phyloP scores from a whole-genome alignment of 768 basidiomycete genomes.

The Pulveroboletus sp. region DNA sequence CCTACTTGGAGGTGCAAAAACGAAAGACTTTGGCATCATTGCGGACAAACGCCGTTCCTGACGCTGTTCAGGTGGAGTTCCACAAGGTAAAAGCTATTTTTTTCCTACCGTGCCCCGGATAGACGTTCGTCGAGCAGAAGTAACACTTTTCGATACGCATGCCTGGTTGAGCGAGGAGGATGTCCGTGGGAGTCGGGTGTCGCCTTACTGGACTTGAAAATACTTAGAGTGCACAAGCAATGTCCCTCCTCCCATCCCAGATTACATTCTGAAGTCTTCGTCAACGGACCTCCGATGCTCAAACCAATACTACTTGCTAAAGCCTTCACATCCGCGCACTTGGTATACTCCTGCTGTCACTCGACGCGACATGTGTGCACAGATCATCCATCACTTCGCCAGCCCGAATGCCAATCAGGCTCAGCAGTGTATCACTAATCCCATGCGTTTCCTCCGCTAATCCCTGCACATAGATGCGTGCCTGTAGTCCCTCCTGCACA shows the following conservation, averaged over 20 bases:
- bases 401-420: constrained; percentile 40
- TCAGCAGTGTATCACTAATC: constrained; percentile 43
- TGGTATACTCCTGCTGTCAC: not conserved
- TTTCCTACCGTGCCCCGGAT: constrained; percentile 85
- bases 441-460: constrained; percentile 36
- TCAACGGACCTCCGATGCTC: not conserved
- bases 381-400: constrained; percentile 43
- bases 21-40: constrained; percentile 98
- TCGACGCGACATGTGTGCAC: constrained; percentile 6
- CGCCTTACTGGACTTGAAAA: too few relatives aligned
- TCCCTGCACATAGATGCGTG: constrained; percentile 36
- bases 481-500: constrained; percentile 7
- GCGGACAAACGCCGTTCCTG: constrained; percentile 91
- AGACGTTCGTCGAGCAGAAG: constrained; percentile 95
- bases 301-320: not conserved
- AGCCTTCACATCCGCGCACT: constrained; percentile 8
- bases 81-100: not conserved
- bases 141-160: constrained; percentile 99
- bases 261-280: not conserved
- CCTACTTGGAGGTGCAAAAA: constrained; percentile 96
- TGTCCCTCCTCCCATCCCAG: not conserved
- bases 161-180: constrained; percentile 6
- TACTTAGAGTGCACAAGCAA: too few relatives aligned
- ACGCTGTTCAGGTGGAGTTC: not conserved
- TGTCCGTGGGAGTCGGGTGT: constrained; percentile 22